Conservation (phyloP, 176 grass and related monocot species). For the Sorghum bicolor region Sorghum_bicolor_NCBIv3 NC_012875.2:56488501-56489000, state of each 20-base stretch:
- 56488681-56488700: background rate
- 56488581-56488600: background rate
- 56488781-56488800: background rate
- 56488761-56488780: background rate
- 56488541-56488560: background rate
- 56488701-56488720: background rate
- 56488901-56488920: too few species aligned
- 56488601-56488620: slow-evolving; percentile 27
- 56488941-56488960: too few species aligned
- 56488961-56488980: too few species aligned
- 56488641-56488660: slow-evolving; percentile 5
- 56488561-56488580: slow-evolving; percentile 41
- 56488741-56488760: background rate
- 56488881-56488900: background rate
- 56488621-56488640: background rate
- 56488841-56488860: background rate
- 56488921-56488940: too few species aligned
- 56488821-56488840: slow-evolving; percentile 1
- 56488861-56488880: background rate
- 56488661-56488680: slow-evolving; percentile 15
- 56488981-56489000: too few species aligned
- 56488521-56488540: background rate
- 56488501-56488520: slow-evolving; percentile 37
- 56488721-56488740: slow-evolving; percentile 12
- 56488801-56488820: background rate